phyloP scores from a whole-genome alignment of 2,329 filamentous ascomycete species.

The Neurospora sp. region DNA sequence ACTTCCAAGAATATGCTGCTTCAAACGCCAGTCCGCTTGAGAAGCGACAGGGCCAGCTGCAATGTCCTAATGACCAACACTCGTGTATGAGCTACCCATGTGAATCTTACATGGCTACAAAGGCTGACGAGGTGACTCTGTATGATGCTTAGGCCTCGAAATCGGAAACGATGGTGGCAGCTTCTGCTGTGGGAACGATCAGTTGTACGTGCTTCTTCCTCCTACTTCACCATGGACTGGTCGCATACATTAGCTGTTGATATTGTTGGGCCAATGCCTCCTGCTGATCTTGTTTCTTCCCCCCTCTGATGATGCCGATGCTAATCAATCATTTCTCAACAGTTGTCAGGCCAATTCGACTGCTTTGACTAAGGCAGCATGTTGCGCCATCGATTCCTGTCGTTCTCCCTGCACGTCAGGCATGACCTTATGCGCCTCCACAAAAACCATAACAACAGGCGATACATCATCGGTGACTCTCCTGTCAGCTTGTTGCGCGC shows the following conservation, averaged over 20 bases:
- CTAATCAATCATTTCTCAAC: background rate
- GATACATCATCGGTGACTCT: constrained; percentile 8
- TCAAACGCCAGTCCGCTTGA: constrained; percentile 7
- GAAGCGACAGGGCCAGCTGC: constrained; percentile 7
- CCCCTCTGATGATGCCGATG: background rate
- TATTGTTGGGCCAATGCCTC: background rate
- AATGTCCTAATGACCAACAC: constrained; percentile 8
- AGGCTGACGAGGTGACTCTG: background rate
- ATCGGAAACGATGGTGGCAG: constrained; percentile 9
- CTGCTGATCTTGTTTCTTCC: background rate
- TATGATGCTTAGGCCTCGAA: constrained; percentile 10
- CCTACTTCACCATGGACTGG: background rate
- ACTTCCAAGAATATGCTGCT: constrained; percentile 6
- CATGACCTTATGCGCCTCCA: constrained; percentile 22
- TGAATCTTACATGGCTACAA: background rate
- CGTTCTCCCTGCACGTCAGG: constrained; percentile 20
- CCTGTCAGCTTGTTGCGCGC: constrained; percentile 20
- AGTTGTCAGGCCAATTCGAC: constrained; percentile 24
- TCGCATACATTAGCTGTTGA: background rate
- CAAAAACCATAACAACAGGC: constrained; percentile 19
- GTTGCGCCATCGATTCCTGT: constrained; percentile 25
- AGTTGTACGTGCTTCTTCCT: constrained; percentile 12
- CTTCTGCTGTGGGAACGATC: constrained; percentile 11
- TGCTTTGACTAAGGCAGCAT: constrained; percentile 13
- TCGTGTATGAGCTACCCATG: constrained; percentile 9